Evolutionary conservation across 2,329 filamentous ascomycete genomes (phyloP).

Genomic region (Xylaria polymorpha): DNA sequence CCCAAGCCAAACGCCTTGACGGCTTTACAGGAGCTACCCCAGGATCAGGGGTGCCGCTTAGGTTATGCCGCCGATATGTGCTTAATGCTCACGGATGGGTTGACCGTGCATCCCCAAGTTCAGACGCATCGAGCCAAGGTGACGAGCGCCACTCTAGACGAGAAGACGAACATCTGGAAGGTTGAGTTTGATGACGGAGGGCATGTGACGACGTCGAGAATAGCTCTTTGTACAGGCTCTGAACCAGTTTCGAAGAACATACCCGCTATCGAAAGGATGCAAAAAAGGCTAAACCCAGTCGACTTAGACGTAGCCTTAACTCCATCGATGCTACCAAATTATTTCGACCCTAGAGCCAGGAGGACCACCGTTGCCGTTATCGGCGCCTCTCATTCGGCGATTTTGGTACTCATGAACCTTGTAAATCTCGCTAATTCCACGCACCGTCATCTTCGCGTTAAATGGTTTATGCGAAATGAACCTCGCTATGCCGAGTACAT

Average conservation of each 20-base stretch:
- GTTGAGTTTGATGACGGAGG: conserved; percentile 47
- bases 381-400: conserved; percentile 72
- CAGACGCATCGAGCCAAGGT: conserved; percentile 54
- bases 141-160: conserved; percentile 53
- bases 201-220: conserved; percentile 53
- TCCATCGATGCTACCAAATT: conserved; percentile 59
- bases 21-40: conserved; percentile 63
- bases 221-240: conserved; percentile 71
- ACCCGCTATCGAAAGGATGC: conserved; percentile 51
- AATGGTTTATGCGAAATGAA: conserved; percentile 71
- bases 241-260: conserved; percentile 59
- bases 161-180: conserved; percentile 42
- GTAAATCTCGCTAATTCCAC: conserved; percentile 62
- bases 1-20: conserved; percentile 65
- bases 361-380: conserved; percentile 65
- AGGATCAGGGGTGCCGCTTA: conserved; percentile 67
- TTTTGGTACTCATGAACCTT: conserved; percentile 71
- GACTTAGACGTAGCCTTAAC: conserved; percentile 67
- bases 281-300: conserved; percentile 52
- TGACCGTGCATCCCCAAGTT: conserved; percentile 55
- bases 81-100: conserved; percentile 57
- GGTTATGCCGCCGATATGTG: conserved; percentile 68
- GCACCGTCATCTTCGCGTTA: conserved; percentile 65
- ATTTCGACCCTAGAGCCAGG: conserved; percentile 52
- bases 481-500: conserved; percentile 71